Percentiles rank a stretch among this genome's conserved stretches.
phyloP scores from a whole-genome alignment of 2,329 filamentous ascomycete genomes.

The Amauroascus verrucosus region DNA sequence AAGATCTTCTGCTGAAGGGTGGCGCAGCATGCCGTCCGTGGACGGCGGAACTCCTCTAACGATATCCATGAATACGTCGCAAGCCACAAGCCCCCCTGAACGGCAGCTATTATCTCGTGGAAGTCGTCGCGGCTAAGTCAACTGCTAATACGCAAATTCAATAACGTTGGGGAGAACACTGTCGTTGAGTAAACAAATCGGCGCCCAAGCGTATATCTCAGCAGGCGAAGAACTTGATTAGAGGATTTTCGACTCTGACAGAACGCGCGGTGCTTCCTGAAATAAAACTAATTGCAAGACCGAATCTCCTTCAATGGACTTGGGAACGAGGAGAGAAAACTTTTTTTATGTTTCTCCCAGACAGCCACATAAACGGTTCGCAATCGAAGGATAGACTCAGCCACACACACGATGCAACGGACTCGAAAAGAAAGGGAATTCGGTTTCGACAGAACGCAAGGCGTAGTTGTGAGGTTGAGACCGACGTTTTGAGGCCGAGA shows the following conservation, averaged over 20 bases:
- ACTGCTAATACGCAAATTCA: neutral
- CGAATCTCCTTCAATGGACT: neutral
- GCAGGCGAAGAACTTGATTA: neutral
- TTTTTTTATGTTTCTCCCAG: neutral
- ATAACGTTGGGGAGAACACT: neutral
- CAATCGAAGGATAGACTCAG: neutral
- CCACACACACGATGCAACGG: neutral
- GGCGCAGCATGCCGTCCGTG: conserved; percentile 21
- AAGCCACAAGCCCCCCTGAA: neutral
- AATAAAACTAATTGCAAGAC: neutral
- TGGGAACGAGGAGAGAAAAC: neutral
- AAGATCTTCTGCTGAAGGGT: conserved; percentile 39
- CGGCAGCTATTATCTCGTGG: neutral
- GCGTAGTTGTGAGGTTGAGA: neutral
- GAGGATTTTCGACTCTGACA: neutral
- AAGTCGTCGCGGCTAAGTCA: neutral
- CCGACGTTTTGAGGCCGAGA: neutral
- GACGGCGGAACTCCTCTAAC: conserved; percentile 9
- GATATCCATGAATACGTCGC: conserved; percentile 4
- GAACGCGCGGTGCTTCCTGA: neutral
- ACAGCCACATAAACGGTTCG: neutral
- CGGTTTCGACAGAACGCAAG: neutral
- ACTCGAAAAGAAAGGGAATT: neutral
- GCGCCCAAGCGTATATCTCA: neutral
- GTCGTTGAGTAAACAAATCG: neutral